These are phyloP conservation scores for Colletotrichum sp. DNA, from an alignment of 2,329 filamentous ascomycete species.

Conservation along the genomic window DNA sequence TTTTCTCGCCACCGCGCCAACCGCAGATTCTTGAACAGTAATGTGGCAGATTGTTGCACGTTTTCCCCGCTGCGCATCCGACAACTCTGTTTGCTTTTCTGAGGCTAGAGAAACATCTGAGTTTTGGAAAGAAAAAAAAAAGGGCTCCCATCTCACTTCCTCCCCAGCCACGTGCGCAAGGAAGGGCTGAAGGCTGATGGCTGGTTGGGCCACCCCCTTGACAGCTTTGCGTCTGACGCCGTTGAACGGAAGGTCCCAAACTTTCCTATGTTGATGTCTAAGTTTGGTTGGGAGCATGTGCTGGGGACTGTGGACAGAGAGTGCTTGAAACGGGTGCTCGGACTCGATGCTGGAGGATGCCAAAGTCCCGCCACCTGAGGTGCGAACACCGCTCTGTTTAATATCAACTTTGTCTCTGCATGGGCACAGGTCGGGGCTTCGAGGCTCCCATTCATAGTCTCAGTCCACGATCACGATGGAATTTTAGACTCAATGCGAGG, in stretches of 20 bases:
- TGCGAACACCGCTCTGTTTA: not conserved
- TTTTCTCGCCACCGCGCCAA: not conserved
- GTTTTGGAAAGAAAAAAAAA: not conserved
- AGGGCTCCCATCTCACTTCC: no score
- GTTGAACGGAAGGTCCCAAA: not conserved
- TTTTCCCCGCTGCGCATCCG: not conserved
- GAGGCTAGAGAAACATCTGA: not conserved
- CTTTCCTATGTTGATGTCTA: not conserved
- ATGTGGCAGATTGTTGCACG: not conserved
- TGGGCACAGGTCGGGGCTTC: no score
- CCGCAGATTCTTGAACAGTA: not conserved
- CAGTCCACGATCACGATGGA: not conserved
- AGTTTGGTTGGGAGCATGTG: not conserved
- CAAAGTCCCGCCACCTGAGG: not conserved
- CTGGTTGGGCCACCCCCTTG: not conserved
- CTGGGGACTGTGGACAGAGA: not conserved
- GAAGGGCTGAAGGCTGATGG: not conserved
- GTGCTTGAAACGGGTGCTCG: not conserved
- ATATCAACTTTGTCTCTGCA: no score
- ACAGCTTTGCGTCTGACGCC: not conserved
- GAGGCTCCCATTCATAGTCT: no score
- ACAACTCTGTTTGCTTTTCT: not conserved
- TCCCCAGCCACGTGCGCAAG: not conserved
- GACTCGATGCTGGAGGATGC: not conserved
- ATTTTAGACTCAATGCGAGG: not conserved